Evolutionary conservation across 768 basidiomycete species (phyloP), one percentile per base, ranked within the genome.

Genomic region (Lentinula edodes): DNA sequence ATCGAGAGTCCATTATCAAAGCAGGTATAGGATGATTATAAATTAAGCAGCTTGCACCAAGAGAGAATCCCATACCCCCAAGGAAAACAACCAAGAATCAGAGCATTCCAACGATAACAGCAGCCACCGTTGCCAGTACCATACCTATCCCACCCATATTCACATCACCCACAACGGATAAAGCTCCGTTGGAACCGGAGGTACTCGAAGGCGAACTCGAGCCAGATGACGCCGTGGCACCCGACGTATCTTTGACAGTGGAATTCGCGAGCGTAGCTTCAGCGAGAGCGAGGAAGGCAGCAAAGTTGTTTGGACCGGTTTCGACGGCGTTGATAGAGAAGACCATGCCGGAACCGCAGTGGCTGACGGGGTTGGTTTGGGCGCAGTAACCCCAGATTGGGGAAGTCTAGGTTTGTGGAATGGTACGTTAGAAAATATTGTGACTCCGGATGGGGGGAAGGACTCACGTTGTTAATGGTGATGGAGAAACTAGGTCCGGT

Each of bases 361-460:
- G 62, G 48, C 55, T 51, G 38, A 86, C 87, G 70, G 87, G 86
- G 53, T 69, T 71, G 1, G 67, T 64, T 66, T 86, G 84, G 0
- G 75, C 74, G 67, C 86, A 86, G 74, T 80, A 86, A 3, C 77
- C 81, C 85, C 83, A 87, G 67, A 85, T 78, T 3, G 84, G 83
- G 6, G 74, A 68, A 34, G 79, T 80, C 78, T 76, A 16, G 18
- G 28, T 32, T 28, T 13, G 2, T 41, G 58, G 48, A 48, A 9
- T 59, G 35, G 36, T n/a, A 7, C 50, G 16, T 42, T n/a, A 52
- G 34, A 46, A n/a, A 15, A 45, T 42, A 20, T 8, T 23, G 41
- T 3, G 32, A 32, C 39, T n/a, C 38, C 46, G 39, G 42, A 53
- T 48, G 38, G 35, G 20, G 38, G 35, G 20, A 23, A 12, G 23